Conservation (phyloP, 2,329 filamentous ascomycete species). For the Beauveria brongniartii region DNA sequence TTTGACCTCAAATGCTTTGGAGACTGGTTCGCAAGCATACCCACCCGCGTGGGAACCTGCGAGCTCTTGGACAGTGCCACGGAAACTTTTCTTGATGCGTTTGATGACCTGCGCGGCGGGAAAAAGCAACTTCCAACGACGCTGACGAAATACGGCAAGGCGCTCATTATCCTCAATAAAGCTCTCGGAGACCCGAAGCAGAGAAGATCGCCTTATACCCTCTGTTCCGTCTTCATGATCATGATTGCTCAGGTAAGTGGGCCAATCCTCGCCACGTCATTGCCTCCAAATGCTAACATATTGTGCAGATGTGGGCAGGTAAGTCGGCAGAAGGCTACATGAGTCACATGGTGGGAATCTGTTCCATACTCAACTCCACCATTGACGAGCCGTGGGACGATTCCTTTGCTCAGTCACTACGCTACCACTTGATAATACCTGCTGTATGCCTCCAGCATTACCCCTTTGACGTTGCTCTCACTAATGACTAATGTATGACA, state of each 20-base stretch:
- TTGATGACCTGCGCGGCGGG: conserved; percentile 18
- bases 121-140: conserved; percentile 17
- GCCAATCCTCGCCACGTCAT: neutral
- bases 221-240: conserved; percentile 30
- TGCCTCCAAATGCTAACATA: neutral
- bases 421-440: conserved; percentile 23
- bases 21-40: conserved; percentile 35
- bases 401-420: conserved; percentile 21
- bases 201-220: conserved; percentile 23
- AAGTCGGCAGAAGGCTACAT: conserved; percentile 18
- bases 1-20: conserved; percentile 42
- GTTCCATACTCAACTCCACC: conserved; percentile 23
- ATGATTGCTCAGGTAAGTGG: conserved; percentile 27
- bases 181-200: conserved; percentile 21
- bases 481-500: neutral
- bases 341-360: conserved; percentile 25
- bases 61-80: conserved; percentile 35
- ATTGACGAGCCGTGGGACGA: conserved; percentile 18
- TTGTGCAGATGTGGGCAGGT: conserved; percentile 23
- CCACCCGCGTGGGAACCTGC: conserved; percentile 35
- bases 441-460: conserved; percentile 20
- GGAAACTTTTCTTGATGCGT: conserved; percentile 21
- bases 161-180: conserved; percentile 20
- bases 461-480: neutral
- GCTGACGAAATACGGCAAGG: conserved; percentile 23